Evolutionary conservation across 192 early-diverging fungal genomes (phyloP).

Genomic region (Neocallimastix lanati): DNA sequence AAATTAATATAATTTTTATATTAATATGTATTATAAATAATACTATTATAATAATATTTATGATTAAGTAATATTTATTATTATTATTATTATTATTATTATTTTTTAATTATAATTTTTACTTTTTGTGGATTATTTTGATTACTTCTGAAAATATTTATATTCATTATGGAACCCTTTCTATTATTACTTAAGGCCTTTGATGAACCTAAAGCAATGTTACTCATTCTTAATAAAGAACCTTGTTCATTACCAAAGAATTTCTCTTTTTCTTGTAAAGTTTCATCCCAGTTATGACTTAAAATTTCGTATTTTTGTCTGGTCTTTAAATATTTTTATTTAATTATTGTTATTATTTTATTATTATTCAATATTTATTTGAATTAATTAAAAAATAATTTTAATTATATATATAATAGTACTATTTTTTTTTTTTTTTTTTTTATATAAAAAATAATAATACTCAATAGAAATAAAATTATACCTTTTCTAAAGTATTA

Average conservation of each 20-base stretch:
- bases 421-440: too few relatives aligned
- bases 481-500: slow-evolving; percentile 60
- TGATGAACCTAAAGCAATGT: neutral
- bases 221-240: neutral
- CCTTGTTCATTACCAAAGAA: neutral
- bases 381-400: too few relatives aligned
- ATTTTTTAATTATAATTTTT: neutral
- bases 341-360: too few relatives aligned
- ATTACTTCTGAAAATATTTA: slow-evolving; percentile 29
- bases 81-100: neutral
- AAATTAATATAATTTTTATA: neutral
- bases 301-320: neutral
- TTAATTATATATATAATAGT: too few relatives aligned
- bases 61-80: too few relatives aligned
- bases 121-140: slow-evolving; percentile 32
- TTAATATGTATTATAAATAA: neutral
- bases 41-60: neutral
- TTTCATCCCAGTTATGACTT: neutral
- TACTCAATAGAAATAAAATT: too few relatives aligned
- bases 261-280: neutral
- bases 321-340: neutral
- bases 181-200: slow-evolving; percentile 2
- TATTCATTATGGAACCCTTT: slow-evolving; percentile 23
- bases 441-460: too few relatives aligned
- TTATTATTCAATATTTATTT: too few relatives aligned